Evolutionary conservation across 2,329 filamentous ascomycete species (phyloP).

Genomic region (Anthostomella pinea): DNA sequence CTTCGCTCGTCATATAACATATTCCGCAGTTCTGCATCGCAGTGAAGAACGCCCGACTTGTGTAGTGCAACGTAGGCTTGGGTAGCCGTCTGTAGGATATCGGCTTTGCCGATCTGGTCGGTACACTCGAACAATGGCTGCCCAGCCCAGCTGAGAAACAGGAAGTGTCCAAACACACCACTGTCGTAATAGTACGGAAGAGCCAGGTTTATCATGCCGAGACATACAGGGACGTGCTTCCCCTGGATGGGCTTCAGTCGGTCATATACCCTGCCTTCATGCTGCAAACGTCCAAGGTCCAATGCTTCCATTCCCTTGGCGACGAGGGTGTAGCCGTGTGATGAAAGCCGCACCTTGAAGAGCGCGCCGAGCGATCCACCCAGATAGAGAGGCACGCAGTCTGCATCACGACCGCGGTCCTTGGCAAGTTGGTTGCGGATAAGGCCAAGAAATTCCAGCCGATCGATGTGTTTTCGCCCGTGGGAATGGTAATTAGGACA

Average conservation of each 20-base stretch:
- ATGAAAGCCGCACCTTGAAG: conserved; percentile 37
- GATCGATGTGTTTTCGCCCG: conserved; percentile 23
- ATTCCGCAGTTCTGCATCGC: conserved; percentile 31
- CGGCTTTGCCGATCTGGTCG: conserved; percentile 8
- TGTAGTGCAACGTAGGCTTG: conserved; percentile 11
- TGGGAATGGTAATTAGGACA: conserved; percentile 31
- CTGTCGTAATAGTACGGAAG: conserved; percentile 32
- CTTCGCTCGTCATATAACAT: conserved; percentile 28
- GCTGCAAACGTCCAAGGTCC: conserved; percentile 19
- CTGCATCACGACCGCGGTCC: conserved; percentile 30
- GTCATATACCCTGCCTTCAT: conserved; percentile 34
- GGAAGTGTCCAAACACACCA: conserved; percentile 29
- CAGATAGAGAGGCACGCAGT: conserved; percentile 30
- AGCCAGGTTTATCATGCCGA: conserved; percentile 31
- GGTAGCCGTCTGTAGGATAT: conserved; percentile 10
- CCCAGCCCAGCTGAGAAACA: conserved; percentile 36
- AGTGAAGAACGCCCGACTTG: conserved; percentile 23
- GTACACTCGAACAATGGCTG: conserved; percentile 18
- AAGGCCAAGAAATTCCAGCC: conserved; percentile 26
- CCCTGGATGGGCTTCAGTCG: conserved; percentile 31
- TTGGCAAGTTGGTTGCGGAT: conserved; percentile 27
- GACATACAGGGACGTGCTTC: conserved; percentile 33
- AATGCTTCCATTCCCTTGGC: conserved; percentile 36
- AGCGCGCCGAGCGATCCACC: conserved; percentile 30
- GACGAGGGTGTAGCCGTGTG: conserved; percentile 37